A percentile compares a stretch with the other conserved stretches of the same genome.
Conservation (phyloP, 2,329 filamentous ascomycete species). For the Thielaviopsis punctulata region DNA sequence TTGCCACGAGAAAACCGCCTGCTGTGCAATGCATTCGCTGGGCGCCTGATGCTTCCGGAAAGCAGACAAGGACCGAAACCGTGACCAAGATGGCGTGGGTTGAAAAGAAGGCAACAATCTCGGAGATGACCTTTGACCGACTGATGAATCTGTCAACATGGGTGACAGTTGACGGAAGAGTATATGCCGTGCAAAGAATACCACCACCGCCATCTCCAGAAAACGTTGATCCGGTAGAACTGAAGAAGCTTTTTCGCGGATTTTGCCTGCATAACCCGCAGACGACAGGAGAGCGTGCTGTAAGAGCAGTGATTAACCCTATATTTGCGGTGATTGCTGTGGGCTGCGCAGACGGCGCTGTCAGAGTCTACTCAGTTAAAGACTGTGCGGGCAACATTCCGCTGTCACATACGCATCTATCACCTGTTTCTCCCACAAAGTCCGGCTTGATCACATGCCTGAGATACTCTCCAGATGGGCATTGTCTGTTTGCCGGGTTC, state of each 20-base stretch:
- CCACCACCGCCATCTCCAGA: constrained; percentile 20
- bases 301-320: constrained; percentile 74
- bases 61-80: constrained; percentile 80
- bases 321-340: constrained; percentile 86
- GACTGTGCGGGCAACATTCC: constrained; percentile 91
- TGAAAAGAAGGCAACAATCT: constrained; percentile 56
- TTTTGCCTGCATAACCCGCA: constrained; percentile 75
- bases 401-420: constrained; percentile 58
- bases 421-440: constrained; percentile 47
- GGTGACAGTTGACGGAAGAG: constrained; percentile 75
- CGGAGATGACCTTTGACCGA: constrained; percentile 81
- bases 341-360: constrained; percentile 59
- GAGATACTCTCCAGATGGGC: constrained; percentile 84
- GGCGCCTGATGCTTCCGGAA: constrained; percentile 66
- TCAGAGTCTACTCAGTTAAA: constrained; percentile 79
- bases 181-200: constrained; percentile 75
- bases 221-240: constrained; percentile 19
- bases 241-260: constrained; percentile 63
- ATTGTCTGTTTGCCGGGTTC: constrained; percentile 87
- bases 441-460: constrained; percentile 60
- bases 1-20: constrained; percentile 78
- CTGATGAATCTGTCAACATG: constrained; percentile 93
- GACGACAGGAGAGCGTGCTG: constrained; percentile 40
- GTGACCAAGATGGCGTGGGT: constrained; percentile 77
- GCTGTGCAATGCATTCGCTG: constrained; percentile 96